Evolutionary conservation across 352 stramenopile genomes (phyloP).

Genomic region (Elongisporangium undulatum): DNA sequence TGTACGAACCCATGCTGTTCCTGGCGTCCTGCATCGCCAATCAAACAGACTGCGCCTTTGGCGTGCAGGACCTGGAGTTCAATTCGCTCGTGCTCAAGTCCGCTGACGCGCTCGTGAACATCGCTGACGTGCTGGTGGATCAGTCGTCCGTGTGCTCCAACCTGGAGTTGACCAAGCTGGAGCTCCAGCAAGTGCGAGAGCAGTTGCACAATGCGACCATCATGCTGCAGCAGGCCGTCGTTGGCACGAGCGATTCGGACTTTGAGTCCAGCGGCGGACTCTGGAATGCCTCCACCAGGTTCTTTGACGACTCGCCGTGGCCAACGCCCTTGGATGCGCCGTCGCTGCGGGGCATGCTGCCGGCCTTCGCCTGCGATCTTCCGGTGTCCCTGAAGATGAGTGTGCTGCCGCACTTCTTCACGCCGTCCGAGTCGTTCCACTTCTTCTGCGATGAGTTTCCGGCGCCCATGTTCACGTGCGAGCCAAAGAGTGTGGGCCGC

Average conservation of each 20-base stretch:
- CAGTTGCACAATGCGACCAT: conserved; percentile 18
- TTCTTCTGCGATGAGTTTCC: conserved; percentile 74
- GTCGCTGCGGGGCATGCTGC: conserved; percentile 59
- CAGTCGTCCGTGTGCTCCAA: conserved; percentile 53
- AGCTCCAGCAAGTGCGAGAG: conserved; percentile 41
- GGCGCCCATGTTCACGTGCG: conserved; percentile 55
- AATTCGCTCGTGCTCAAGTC: conserved; percentile 74
- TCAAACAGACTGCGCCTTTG: conserved; percentile 18
- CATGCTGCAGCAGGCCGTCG: conserved; percentile 32
- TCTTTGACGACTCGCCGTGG: conserved; percentile 40
- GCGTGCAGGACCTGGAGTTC: conserved; percentile 77
- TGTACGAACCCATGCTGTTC: conserved; percentile 86
- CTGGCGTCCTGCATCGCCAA: conserved; percentile 24
- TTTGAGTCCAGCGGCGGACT: conserved; percentile 15
- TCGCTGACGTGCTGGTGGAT: conserved; percentile 54
- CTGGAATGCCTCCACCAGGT: conserved; percentile 58
- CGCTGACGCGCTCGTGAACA: conserved; percentile 52
- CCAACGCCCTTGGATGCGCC: conserved; percentile 15
- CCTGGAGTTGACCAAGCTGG: conserved; percentile 33
- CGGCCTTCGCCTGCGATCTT: conserved; percentile 45
- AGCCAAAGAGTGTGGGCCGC: conserved; percentile 7
- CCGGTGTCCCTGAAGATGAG: conserved; percentile 47
- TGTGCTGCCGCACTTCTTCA: conserved; percentile 67
- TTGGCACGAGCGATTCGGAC: conserved; percentile 25
- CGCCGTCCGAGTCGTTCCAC: conserved; percentile 51